phyloP scores from a whole-genome alignment of 2,329 filamentous ascomycete genomes.

The Lasiodiplodia citricola region DNA sequence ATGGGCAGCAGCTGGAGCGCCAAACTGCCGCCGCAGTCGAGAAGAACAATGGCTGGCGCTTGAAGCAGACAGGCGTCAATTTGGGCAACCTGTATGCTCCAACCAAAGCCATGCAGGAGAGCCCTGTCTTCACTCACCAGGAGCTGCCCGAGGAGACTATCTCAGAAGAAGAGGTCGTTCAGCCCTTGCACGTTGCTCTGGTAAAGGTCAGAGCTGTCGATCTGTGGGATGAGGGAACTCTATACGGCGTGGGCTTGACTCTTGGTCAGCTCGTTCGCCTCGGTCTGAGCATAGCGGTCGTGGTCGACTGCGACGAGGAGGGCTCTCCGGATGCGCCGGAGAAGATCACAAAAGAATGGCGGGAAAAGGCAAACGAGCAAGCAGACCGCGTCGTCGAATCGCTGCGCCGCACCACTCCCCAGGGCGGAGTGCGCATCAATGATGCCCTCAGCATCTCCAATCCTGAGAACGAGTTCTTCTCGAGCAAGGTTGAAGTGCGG shows the following conservation, averaged over 20 bases:
- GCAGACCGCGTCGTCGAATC: slow-evolving; percentile 75
- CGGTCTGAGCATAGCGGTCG: slow-evolving; percentile 80
- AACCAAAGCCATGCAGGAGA: slow-evolving; percentile 62
- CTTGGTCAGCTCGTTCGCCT: slow-evolving; percentile 81
- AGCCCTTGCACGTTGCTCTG: slow-evolving; percentile 76
- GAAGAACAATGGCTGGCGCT: slow-evolving; percentile 40
- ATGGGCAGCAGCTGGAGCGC: slow-evolving; percentile 8
- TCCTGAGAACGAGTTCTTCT: slow-evolving; percentile 34
- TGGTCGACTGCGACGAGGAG: slow-evolving; percentile 72
- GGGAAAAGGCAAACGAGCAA: slow-evolving; percentile 63
- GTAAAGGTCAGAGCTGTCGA: slow-evolving; percentile 83
- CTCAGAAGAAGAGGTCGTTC: slow-evolving; percentile 35
- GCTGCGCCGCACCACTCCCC: slow-evolving; percentile 71
- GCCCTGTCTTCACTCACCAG: slow-evolving; percentile 65
- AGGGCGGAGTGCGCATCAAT: slow-evolving; percentile 72
- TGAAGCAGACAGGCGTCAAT: slow-evolving; percentile 60
- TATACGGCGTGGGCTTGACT: slow-evolving; percentile 81
- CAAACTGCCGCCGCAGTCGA: slow-evolving; percentile 31
- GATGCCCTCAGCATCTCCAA: slow-evolving; percentile 53
- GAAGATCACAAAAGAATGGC: slow-evolving; percentile 38
- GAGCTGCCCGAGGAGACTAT: slow-evolving; percentile 45
- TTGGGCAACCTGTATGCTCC: slow-evolving; percentile 65
- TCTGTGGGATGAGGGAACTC: slow-evolving; percentile 67
- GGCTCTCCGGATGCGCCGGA: slow-evolving; percentile 38
- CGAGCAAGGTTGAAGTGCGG: slow-evolving; percentile 41